Evolutionary conservation across 169 alveolate genomes (phyloP).

Genomic region (Cytauxzoon felis): DNA sequence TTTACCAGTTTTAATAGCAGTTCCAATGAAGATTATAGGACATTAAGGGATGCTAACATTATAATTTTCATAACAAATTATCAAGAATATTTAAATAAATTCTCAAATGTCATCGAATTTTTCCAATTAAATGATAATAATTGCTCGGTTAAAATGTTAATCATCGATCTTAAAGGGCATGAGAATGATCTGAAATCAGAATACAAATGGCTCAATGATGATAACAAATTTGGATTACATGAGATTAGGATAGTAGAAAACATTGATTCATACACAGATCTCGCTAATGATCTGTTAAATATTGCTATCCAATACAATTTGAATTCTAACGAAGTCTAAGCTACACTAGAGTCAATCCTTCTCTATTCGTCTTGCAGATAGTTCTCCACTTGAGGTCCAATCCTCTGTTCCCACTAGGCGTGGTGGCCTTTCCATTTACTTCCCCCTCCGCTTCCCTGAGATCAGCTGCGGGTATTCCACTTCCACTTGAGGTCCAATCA

Average conservation of each 20-base stretch:
- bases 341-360: no score
- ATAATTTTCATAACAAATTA: slow-evolving; percentile 17
- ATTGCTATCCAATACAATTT: no score
- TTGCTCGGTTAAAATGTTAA: slow-evolving; percentile 10
- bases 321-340: no score
- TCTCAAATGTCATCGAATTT: slow-evolving; percentile 9
- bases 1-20: slow-evolving; percentile 4
- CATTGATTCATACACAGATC: no score
- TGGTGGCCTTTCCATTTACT: no score
- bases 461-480: no score
- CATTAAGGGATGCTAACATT: slow-evolving; percentile 9
- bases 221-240: not conserved
- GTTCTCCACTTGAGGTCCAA: no score
- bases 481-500: no score
- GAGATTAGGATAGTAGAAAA: not conserved
- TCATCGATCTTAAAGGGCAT: not conserved
- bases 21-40: not conserved
- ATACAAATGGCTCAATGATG: not conserved
- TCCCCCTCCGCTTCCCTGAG: no score
- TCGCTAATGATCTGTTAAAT: no score
- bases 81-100: not conserved
- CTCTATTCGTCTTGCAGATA: no score
- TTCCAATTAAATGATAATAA: slow-evolving; percentile 3
- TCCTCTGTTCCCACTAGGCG: no score
- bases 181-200: not conserved